Evolutionary conservation across 2,329 filamentous ascomycete species (phyloP), one percentile per base, ranked within the genome.

Genomic region (Biscogniauxia mediterranea): DNA sequence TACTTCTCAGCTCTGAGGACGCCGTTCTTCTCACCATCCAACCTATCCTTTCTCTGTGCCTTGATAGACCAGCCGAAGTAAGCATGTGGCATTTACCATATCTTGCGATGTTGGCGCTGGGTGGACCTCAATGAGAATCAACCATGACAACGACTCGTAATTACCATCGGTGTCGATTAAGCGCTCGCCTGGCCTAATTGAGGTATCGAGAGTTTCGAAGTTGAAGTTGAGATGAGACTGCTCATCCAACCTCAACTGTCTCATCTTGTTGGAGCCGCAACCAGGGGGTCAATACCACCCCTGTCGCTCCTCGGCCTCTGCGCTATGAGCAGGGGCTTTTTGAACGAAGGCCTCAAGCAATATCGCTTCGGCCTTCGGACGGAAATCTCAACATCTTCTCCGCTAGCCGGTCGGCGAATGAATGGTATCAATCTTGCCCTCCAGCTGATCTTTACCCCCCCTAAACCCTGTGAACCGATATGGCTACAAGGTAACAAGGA

Each of bases 191-290:
- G 62, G 54, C 62, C 62, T 7, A n/a, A 46, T n/a, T 46, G 63
- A 58, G 52, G 56, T 61, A 56, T 66, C 64, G 69, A 68, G 66
- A 69, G 56, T 61, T 57, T 66, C 64, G 69, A 68, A 66, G 69
- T 64, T 52, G 66, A 71, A 67, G 66, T 68, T 66, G 63, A 64
- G 69, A 71, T 70, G 70, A 72, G 70, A 72, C 70, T 61, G 69
- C 57, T 64, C 57, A 72, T 72, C 69, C 64, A 61, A 72, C 70
- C 55, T 60, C 32, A 61, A 62, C 52, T 63, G 70, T 72, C 67
- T 71, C 70, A 71, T 59, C 23, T 58, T 66, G 61, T 58, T 66
- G 64, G 66, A 70, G 67, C 68, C 69, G 65, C 67, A 66, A 64
- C 63, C 57, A 64, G 54, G 59, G 61, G 61, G 25, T 28, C n/a